These are phyloP conservation scores for Gillenia trifoliata DNA, from an alignment of 306 rosid species.

Conservation along the genomic window DNA sequence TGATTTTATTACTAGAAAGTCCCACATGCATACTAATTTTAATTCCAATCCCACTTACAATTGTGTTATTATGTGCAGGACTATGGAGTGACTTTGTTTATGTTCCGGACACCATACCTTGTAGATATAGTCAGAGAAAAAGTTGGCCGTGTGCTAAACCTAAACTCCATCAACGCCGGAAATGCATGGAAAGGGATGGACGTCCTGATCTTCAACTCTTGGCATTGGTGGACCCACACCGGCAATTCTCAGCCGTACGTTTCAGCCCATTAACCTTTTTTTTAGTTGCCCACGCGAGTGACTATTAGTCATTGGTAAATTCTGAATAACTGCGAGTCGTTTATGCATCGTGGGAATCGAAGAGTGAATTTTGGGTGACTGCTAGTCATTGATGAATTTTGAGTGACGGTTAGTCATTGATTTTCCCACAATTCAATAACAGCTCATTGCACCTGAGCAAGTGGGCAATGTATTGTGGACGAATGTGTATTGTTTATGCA, in stretches of 20 bases:
- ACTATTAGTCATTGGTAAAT: too few species aligned
- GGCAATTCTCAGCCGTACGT: constrained; percentile 79
- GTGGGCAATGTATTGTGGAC: too few species aligned
- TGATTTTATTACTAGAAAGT: not conserved
- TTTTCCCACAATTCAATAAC: too few species aligned
- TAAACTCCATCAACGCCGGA: constrained; percentile 67
- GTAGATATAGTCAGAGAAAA: constrained; percentile 64
- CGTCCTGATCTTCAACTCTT: constrained; percentile 77
- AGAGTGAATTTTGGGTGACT: too few species aligned
- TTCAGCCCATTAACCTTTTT: not conserved
- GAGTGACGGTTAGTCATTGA: too few species aligned
- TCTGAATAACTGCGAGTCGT: too few species aligned
- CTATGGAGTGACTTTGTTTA: constrained; percentile 55
- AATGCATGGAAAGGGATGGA: constrained; percentile 82
- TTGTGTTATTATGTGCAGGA: constrained; percentile 44
- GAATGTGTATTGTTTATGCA: too few species aligned
- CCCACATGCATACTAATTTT: not conserved
- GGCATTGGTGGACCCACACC: constrained; percentile 98
- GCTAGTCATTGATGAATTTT: too few species aligned
- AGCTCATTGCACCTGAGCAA: too few species aligned
- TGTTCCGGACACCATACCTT: constrained; percentile 74
- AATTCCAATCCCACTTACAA: too few species aligned
- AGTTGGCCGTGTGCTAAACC: constrained; percentile 61
- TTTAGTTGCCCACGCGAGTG: too few species aligned
- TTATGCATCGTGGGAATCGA: too few species aligned